phyloP scores from a whole-genome alignment of 176 grass and related monocot species.

The Raddia distichophylla region DNA sequence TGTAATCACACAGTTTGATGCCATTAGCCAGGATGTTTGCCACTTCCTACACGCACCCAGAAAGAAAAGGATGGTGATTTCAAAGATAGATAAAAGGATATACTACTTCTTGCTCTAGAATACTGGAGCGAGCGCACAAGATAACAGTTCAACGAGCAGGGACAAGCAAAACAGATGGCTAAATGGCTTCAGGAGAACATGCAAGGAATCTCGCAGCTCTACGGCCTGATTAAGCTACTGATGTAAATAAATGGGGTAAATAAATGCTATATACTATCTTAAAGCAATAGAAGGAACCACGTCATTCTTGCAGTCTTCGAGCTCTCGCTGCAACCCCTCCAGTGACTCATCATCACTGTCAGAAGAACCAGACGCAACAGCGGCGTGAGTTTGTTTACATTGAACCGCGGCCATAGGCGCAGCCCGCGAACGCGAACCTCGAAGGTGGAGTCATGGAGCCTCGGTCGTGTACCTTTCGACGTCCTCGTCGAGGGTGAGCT shows the following conservation, averaged over 20 bases:
- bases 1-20: no score
- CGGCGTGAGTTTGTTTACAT: neutral
- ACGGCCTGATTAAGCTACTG: conserved; percentile 1
- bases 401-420: neutral
- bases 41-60: no score
- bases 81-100: no score
- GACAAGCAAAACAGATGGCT: neutral
- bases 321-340: no score
- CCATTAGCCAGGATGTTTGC: no score
- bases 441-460: neutral
- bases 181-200: neutral
- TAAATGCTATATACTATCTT: neutral
- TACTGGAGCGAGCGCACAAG: neutral
- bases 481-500: conserved; percentile 83
- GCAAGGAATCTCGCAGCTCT: neutral
- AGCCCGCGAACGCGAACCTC: neutral
- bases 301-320: conserved; percentile 72
- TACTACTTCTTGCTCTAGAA: neutral
- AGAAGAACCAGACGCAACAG: no score
- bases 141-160: neutral
- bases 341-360: no score
- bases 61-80: no score
- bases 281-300: conserved; percentile 42
- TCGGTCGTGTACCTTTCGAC: conserved; percentile 47
- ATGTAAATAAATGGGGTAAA: neutral